Evolutionary conservation across 306 rosid species (phyloP), one percentile per base, ranked within the genome.

Genomic region (Cercis canadensis): DNA sequence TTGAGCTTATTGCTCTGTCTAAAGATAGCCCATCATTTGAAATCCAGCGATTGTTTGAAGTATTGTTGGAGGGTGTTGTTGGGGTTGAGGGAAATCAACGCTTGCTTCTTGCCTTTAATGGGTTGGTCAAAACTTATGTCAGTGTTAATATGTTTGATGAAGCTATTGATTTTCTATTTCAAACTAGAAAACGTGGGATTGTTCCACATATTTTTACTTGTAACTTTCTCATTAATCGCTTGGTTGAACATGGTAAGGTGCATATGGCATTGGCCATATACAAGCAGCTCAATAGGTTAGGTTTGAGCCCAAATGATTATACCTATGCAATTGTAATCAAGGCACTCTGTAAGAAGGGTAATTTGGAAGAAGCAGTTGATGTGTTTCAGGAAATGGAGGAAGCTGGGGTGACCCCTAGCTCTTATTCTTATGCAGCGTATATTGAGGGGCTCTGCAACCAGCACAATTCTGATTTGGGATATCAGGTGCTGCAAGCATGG

Each of bases 401-500:
- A 67, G 81, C 80, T 14, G 86, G 92, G 57, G 67, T 90, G 34
- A 57, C 56, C 24, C 82, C 88, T 8, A 19, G 45, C 57, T 74
- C 87, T 7, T 88, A 78, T 75, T 90, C 93, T 51, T 82, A 73
- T 62, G 47, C 83, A 12, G 60, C 85, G 15, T 87, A 67, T 67
- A 84, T 92, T 67, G 87, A 87, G 77, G 98, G 97, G 66, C 74
- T 92, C 53, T 92, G 98, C 59, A 77, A 59, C 72, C 79, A 72
- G 70, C 66, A 49, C 29, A 51, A 55, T 55, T 65, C 98, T 11
- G 84, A 65, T 80, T 53, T 53, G 73, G 98, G 92, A 65, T 90
- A 84, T 73, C 60, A 72, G 69, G 63, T 87, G 34, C 85, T 92
- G 29, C 85, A 69, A 70, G 74, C 62, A 21, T 88, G 87, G 71